Evolutionary conservation across 176 grass and related monocot species (phyloP).

Genomic region (Poa annua): DNA sequence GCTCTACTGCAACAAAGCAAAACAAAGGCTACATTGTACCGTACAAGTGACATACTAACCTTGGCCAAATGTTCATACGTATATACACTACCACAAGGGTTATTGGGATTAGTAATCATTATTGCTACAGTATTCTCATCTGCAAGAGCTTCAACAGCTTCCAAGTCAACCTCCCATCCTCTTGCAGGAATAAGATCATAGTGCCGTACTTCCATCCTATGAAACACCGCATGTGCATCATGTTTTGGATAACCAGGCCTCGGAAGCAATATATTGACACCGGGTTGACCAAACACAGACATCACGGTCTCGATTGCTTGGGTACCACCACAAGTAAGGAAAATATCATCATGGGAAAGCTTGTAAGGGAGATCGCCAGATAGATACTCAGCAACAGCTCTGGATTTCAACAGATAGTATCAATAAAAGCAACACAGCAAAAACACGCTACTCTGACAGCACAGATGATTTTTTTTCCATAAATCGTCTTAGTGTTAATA

Average conservation of each 20-base stretch:
- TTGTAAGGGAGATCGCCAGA: slow-evolving; percentile 65
- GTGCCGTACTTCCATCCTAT: slow-evolving; percentile 53
- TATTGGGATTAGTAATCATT: slow-evolving; percentile 65
- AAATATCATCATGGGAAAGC: slow-evolving; percentile 58
- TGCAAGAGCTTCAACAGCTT: slow-evolving; percentile 58
- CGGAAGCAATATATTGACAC: slow-evolving; percentile 66
- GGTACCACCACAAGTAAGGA: slow-evolving; percentile 61
- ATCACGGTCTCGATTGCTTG: slow-evolving; percentile 70
- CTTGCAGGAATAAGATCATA: slow-evolving; percentile 58
- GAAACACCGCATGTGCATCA: slow-evolving; percentile 46
- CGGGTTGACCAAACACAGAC: slow-evolving; percentile 53
- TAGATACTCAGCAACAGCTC: slow-evolving; percentile 68
- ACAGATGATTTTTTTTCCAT: neutral
- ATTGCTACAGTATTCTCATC: slow-evolving; percentile 78
- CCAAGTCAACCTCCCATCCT: slow-evolving; percentile 68
- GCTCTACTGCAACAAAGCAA: neutral
- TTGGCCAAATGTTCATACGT: slow-evolving; percentile 55
- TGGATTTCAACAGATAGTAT: slow-evolving; percentile 33
- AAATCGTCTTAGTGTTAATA: neutral
- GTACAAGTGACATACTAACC: slow-evolving; percentile 39
- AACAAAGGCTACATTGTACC: neutral
- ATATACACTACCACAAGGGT: slow-evolving; percentile 74
- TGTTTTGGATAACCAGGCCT: slow-evolving; percentile 64
- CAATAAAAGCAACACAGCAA: slow-evolving; percentile 3
- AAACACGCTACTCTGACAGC: neutral